Evolutionary conservation across 768 basidiomycete species (phyloP).

Genomic region (Podaxis sp.): DNA sequence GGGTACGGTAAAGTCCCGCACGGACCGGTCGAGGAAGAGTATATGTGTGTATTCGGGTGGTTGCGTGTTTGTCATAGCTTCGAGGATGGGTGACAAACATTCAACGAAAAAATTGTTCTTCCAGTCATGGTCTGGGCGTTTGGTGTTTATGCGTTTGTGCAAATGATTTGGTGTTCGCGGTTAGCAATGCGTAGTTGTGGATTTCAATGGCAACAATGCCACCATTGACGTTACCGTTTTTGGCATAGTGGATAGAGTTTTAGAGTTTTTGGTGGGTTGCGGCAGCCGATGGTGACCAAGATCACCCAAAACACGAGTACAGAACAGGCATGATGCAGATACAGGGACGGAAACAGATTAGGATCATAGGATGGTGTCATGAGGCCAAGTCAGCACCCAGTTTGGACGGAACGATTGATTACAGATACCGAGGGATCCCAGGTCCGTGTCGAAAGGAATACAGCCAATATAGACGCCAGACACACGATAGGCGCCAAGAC

Average conservation of each 20-base stretch:
- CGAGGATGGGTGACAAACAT: constrained; percentile 62
- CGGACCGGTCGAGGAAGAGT: constrained; percentile 48
- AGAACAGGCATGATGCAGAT: no score
- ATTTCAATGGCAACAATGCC: background rate
- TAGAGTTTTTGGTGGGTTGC: background rate
- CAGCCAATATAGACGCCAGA: no score
- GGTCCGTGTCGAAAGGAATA: no score
- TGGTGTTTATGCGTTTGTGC: background rate
- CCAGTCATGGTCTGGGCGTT: constrained; percentile 65
- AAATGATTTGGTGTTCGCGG: background rate
- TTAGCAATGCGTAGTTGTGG: no score
- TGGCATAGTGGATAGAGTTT: background rate
- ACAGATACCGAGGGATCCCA: background rate
- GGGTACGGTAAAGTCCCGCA: constrained; percentile 57
- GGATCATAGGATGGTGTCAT: background rate
- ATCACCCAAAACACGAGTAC: no score
- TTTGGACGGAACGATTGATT: background rate
- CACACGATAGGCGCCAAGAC: no score
- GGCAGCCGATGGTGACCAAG: background rate
- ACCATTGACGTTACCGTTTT: background rate
- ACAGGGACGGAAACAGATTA: background rate
- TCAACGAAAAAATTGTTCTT: constrained; percentile 63
- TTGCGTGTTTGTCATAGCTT: constrained; percentile 48
- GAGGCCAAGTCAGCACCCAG: background rate
- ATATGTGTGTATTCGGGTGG: constrained; percentile 51